Evolutionary conservation across 164 flowering plant genomes (phyloP).

Genomic region (Echeveria elegans): DNA sequence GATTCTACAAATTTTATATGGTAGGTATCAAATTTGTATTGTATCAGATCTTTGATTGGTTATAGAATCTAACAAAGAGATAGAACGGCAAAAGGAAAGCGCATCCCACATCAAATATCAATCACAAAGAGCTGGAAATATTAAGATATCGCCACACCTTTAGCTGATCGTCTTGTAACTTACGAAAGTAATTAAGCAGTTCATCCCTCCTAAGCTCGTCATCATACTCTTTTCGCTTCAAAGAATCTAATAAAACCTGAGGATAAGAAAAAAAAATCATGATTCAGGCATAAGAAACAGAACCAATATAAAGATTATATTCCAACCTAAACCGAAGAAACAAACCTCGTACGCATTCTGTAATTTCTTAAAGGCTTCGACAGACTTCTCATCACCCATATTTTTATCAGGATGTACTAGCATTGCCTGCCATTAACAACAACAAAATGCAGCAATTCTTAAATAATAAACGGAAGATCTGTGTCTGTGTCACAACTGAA

Average conservation of each 20-base stretch:
- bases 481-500: background rate
- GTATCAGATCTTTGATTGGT: background rate
- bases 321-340: constrained; percentile 7
- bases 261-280: background rate
- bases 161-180: constrained; percentile 52
- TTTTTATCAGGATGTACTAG: constrained; percentile 99
- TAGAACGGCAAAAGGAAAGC: background rate
- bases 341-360: constrained; percentile 97
- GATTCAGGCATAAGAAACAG: background rate
- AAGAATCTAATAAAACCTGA: constrained; percentile 78
- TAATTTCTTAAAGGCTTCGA: constrained; percentile 98
- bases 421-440: constrained; percentile 62
- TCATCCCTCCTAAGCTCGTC: constrained; percentile 90
- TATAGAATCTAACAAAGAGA: no score
- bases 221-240: constrained; percentile 82
- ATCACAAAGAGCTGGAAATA: background rate
- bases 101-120: background rate
- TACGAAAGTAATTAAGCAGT: constrained; percentile 60
- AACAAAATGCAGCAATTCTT: background rate
- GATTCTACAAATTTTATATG: constrained; percentile 31
- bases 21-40: background rate
- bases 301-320: background rate
- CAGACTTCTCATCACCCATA: constrained; percentile 96
- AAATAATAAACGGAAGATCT: background rate
- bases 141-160: constrained; percentile 33